phyloP scores from a whole-genome alignment of 2,329 filamentous ascomycete species.

The Aulographum hederae region DNA sequence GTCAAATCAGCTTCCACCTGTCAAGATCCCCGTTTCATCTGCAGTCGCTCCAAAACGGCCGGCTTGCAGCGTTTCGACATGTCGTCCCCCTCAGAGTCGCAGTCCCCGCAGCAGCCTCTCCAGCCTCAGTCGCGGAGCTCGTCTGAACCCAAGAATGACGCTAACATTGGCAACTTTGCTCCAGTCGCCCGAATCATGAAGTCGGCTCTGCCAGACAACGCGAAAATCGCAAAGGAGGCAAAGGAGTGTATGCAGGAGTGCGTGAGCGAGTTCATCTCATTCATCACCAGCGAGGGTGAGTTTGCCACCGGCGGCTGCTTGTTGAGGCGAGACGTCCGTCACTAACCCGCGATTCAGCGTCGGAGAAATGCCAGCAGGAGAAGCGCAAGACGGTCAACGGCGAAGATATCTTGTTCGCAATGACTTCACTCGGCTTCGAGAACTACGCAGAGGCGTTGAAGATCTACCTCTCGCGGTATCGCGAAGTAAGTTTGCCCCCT shows the following conservation, averaged over 20 bases:
- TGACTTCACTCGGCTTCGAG: conserved; percentile 97
- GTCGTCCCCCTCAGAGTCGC: conserved; percentile 24
- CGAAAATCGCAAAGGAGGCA: conserved; percentile 96
- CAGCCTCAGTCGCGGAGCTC: conserved; percentile 3
- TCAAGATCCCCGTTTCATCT: not conserved
- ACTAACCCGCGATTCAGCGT: conserved; percentile 43
- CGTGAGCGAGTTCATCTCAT: conserved; percentile 98
- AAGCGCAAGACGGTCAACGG: conserved; percentile 99
- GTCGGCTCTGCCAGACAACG: conserved; percentile 87
- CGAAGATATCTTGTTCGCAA: conserved; percentile 95
- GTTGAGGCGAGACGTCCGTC: conserved; percentile 2
- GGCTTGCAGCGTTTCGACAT: conserved; percentile 23
- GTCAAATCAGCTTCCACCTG: conserved; percentile 6
- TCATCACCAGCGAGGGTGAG: conserved; percentile 97
- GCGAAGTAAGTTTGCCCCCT: conserved; percentile 56
- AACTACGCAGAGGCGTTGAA: conserved; percentile 97
- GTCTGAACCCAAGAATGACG: conserved; percentile 33
- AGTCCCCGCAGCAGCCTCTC: conserved; percentile 12
- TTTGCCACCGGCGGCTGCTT: too few species aligned
- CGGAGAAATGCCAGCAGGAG: conserved; percentile 97
- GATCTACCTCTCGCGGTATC: conserved; percentile 93
- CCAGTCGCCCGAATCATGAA: conserved; percentile 99
- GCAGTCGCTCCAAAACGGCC: conserved; percentile 12
- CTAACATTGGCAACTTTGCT: conserved; percentile 88
- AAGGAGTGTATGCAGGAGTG: conserved; percentile 99